phyloP scores from a whole-genome alignment of 129 eudicot genomes.

The Ambrosia trifida region DNA sequence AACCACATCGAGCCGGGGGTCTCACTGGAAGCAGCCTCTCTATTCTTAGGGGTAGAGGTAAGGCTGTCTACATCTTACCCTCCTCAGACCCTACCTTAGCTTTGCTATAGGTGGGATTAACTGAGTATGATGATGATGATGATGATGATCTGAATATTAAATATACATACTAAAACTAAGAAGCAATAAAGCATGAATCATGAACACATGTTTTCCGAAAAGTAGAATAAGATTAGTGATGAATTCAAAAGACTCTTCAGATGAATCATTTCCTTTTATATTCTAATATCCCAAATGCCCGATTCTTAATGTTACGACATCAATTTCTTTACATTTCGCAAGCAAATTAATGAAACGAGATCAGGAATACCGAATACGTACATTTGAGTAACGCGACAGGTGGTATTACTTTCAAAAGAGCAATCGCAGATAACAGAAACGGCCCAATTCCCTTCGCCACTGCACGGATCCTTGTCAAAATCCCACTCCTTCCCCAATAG shows the following conservation, averaged over 20 bases:
- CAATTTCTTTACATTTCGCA: not conserved
- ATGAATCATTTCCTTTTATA: not conserved
- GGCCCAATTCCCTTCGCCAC: slow-evolving; percentile 63
- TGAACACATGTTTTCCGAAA: slow-evolving; percentile 7
- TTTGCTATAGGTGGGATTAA: no score
- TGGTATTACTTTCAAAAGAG: slow-evolving; percentile 46
- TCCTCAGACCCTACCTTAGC: no score
- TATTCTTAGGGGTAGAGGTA: no score
- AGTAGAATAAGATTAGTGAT: not conserved
- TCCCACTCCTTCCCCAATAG: slow-evolving; percentile 60
- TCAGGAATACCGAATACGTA: slow-evolving; percentile 40
- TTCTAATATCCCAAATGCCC: not conserved
- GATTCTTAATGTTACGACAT: not conserved
- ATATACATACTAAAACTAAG: no score
- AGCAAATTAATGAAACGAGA: not conserved
- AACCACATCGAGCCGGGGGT: no score
- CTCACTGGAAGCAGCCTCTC: no score
- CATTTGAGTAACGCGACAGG: slow-evolving; percentile 62
- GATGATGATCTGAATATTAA: no score
- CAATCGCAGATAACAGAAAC: slow-evolving; percentile 56
- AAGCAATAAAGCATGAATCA: no score
- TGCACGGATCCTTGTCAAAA: slow-evolving; percentile 62
- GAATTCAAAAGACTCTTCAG: not conserved
- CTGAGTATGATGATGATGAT: no score
- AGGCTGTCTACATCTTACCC: no score